Conservation (phyloP, 2,329 filamentous ascomycete species). For the Blumeria graminis region DNA sequence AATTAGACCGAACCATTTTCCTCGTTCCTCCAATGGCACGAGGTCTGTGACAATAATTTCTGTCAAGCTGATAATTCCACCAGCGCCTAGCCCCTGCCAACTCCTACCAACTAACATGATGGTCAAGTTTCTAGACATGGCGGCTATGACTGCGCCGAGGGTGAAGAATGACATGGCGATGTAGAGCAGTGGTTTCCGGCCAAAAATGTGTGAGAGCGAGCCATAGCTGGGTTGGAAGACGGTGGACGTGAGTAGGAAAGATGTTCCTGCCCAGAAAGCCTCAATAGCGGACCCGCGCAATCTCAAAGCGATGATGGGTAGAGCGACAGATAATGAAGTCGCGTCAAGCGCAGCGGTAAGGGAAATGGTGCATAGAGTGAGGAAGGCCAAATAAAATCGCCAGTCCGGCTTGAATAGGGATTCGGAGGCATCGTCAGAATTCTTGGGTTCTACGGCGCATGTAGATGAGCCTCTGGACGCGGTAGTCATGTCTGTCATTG, state of each 20-base stretch:
- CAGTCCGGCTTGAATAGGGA: conserved; percentile 7
- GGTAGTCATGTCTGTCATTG: too few relatives aligned
- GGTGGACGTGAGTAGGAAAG: conserved; percentile 42
- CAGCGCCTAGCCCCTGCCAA: conserved; percentile 26
- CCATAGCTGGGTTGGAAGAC: conserved; percentile 27
- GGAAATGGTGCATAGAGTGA: conserved; percentile 20
- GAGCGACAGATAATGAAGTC: conserved; percentile 36
- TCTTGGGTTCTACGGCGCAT: too few relatives aligned
- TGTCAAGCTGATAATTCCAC: conserved; percentile 22
- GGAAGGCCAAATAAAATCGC: conserved; percentile 8
- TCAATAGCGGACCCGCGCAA: conserved; percentile 22
- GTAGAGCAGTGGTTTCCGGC: conserved; percentile 14
- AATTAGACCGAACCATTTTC: conserved; percentile 17
- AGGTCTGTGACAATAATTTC: conserved; percentile 23
- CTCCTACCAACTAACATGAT: conserved; percentile 16
- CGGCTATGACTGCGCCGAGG: conserved; percentile 17
- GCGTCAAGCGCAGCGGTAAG: conserved; percentile 41
- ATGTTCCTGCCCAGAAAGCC: conserved; percentile 48
- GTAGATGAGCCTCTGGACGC: too few relatives aligned
- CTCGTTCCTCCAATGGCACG: conserved; percentile 19
- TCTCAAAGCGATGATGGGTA: conserved; percentile 24
- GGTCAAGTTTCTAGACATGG: conserved; percentile 16
- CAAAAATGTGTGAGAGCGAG: conserved; percentile 18
- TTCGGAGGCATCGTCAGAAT: background rate
- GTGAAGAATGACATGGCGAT: conserved; percentile 15